Base-by-base conservation (phyloP, 768 basidiomycete species). In the Porphyrellus cyaneotinctus region DNA sequence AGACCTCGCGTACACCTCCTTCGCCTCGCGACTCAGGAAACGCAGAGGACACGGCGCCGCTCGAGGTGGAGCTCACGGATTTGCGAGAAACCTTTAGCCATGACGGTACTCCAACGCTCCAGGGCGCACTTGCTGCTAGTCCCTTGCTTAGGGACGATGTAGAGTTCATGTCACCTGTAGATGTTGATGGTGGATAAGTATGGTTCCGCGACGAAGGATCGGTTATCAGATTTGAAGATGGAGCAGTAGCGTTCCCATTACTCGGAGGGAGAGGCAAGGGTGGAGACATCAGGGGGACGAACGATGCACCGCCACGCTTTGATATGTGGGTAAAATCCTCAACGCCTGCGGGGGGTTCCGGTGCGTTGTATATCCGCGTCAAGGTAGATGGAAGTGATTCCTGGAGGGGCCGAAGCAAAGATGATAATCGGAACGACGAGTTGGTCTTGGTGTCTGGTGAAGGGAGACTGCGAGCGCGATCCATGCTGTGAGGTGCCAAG, bases 151-250 rank as follows among this genome's bases (percentile, higher is more conserved):
- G 56, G 39, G 36, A 57, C n/a, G 58, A 54, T 35, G 53, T 13
- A 28, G 74, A 72, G 70, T 70, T 70, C 52, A 72, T 58, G 70
- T 80, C 72, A 61, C 78, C 76, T 68, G 64, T 65, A 63, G 77
- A 76, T 71, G 80, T 76, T 60, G 86, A 84, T 43, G 88, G 88
- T 53, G 88, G 88, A 75, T 91, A 91, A 68, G 88, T 90, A 76
- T 90, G 88, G 60, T 77, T 78, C n/a, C 60, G 64, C 45, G 57
- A 54, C 24, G 64, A 59, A 26, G 62, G 69, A 66, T 41, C 75
- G 69, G 36, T 47, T 41, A 55, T 44, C 15, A 51, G 28, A 33
- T 52, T 47, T 14, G 58, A 22, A 44, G 62, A 54, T 39, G 45
- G 30, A 42, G 22, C 20, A 17, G 36, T 26, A 33, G 37, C 47